These are phyloP conservation scores for Citrus sp. DNA, from an alignment of 345 rosid genomes.

Conservation along the genomic window DNA sequence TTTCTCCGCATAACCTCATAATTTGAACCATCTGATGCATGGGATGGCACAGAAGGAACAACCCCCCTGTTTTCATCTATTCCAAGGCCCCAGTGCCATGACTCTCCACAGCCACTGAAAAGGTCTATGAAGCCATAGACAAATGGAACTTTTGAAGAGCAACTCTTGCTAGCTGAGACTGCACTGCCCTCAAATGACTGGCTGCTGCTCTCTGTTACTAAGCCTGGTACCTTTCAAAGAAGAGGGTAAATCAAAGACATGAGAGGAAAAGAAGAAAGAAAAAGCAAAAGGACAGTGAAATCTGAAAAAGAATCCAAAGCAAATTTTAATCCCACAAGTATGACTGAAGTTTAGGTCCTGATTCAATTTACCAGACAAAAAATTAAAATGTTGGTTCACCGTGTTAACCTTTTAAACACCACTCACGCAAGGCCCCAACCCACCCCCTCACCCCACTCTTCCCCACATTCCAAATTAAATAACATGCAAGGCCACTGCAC, in stretches of 20 bases:
- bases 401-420: background rate
- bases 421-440: background rate
- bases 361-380: background rate
- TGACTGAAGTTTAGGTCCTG: background rate
- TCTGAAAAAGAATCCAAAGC: background rate
- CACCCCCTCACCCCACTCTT: no score
- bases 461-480: background rate
- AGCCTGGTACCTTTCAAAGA: slow-evolving; percentile 41
- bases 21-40: slow-evolving; percentile 34
- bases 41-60: slow-evolving; percentile 44
- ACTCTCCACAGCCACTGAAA: slow-evolving; percentile 79
- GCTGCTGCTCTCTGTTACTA: slow-evolving; percentile 33
- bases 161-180: slow-evolving; percentile 41
- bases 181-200: slow-evolving; percentile 38
- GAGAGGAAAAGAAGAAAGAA: background rate
- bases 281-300: background rate
- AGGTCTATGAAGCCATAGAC: slow-evolving; percentile 87
- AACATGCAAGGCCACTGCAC: background rate
- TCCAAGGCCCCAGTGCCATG: slow-evolving; percentile 69
- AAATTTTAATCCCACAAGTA: background rate
- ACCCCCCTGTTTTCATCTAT: slow-evolving; percentile 56
- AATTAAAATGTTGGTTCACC: background rate
- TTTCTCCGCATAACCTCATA: slow-evolving; percentile 33
- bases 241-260: slow-evolving; percentile 12
- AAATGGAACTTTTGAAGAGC: slow-evolving; percentile 52